Percentiles rank a stretch among this genome's conserved stretches.
Evolutionary conservation across 2,329 filamentous ascomycete species (phyloP).

Genomic region (Epichloe bromicola): DNA sequence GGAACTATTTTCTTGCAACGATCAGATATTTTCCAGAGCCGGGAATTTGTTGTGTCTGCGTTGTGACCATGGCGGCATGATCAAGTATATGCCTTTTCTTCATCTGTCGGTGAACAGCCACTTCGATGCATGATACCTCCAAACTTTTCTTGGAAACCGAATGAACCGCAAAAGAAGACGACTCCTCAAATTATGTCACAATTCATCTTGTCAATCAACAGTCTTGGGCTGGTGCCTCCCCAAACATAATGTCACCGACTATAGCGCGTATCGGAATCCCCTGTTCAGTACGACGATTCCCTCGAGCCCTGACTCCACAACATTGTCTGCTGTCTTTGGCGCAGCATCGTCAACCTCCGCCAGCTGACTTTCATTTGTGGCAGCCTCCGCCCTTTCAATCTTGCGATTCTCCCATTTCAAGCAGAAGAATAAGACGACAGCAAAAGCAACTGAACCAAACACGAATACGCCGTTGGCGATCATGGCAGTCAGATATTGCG

Average conservation of each 20-base stretch:
- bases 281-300: conserved; percentile 3
- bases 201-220: no score
- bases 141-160: no score
- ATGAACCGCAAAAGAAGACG: no score
- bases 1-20: no score
- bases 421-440: neutral
- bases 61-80: no score
- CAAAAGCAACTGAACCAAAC: neutral
- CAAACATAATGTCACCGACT: neutral
- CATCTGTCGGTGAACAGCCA: no score
- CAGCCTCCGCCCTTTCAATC: conserved; percentile 1
- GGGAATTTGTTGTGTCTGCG: no score
- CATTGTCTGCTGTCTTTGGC: neutral
- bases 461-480: conserved; percentile 4
- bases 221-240: no score
- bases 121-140: no score
- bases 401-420: conserved; percentile 4
- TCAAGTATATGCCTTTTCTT: no score
- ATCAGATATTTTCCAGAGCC: no score
- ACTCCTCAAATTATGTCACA: no score
- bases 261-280: conserved; percentile 4
- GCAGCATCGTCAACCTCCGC: neutral
- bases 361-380: neutral
- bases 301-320: conserved; percentile 2
- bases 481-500: conserved; percentile 5